These are phyloP conservation scores for Yamagishiella unicocca DNA, from an alignment of 139 green algal species.

Conservation along the genomic window DNA sequence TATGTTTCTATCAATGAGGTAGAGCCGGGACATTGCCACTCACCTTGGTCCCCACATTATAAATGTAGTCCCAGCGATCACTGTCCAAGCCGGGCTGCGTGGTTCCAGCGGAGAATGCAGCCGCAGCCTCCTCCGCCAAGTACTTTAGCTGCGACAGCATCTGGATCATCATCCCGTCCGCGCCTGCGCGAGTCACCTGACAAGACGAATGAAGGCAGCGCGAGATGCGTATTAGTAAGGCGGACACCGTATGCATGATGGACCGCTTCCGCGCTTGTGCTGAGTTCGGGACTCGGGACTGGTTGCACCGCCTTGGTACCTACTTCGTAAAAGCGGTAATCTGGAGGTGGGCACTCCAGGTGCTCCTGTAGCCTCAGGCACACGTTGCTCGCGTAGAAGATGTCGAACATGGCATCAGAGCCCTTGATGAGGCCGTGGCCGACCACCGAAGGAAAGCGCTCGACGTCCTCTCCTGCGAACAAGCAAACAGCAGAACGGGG, in stretches of 20 bases:
- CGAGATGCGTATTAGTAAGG: neutral
- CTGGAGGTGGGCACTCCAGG: neutral
- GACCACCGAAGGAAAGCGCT: neutral
- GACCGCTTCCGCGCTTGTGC: no score
- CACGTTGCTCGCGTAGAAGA: slow-evolving; percentile 6
- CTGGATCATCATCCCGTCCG: slow-evolving; percentile 34
- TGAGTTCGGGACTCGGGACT: no score
- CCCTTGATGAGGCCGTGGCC: neutral
- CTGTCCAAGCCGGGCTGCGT: neutral
- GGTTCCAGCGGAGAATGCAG: neutral
- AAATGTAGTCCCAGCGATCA: slow-evolving; percentile 17
- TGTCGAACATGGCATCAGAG: neutral
- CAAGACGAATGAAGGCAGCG: neutral
- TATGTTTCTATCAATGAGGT: no score
- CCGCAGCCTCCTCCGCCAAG: slow-evolving; percentile 9
- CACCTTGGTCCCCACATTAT: slow-evolving; percentile 18
- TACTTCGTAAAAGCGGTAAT: slow-evolving; percentile 22
- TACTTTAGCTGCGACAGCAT: neutral
- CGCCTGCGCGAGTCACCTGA: slow-evolving; percentile 10
- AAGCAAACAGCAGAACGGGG: no score
- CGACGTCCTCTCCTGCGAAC: neutral
- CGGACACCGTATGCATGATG: neutral
- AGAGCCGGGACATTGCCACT: neutral
- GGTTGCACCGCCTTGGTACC: no score
- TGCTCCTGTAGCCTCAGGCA: slow-evolving; percentile 32